A percentile compares a stretch with the other conserved stretches of the same genome.
These are phyloP conservation scores for Aspergillus affinis DNA, from an alignment of 495 filamentous ascomycete species.

Conservation along the genomic window DNA sequence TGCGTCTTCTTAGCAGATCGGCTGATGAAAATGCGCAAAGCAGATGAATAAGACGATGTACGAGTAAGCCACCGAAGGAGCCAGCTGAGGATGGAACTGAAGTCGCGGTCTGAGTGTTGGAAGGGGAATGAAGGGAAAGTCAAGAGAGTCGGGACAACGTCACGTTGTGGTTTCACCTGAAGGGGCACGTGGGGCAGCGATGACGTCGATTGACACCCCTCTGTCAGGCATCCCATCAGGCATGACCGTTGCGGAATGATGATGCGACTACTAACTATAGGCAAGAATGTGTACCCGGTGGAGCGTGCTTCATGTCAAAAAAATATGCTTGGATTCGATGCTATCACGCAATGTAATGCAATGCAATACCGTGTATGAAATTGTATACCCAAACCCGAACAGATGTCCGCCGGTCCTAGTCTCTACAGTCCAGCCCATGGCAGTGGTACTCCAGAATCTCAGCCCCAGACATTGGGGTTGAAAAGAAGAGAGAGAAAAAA, in stretches of 20 bases:
- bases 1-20: neutral
- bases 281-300: too few relatives aligned
- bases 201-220: constrained; percentile 21
- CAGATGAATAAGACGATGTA: neutral
- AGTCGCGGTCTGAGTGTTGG: neutral
- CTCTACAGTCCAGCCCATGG: constrained; percentile 12
- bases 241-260: neutral
- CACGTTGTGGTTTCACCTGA: constrained; percentile 18
- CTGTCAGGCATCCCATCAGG: neutral
- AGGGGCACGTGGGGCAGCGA: constrained; percentile 31
- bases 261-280: too few relatives aligned
- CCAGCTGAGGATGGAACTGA: neutral
- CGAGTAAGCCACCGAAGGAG: neutral
- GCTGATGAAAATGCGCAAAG: neutral
- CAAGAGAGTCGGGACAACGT: constrained; percentile 4
- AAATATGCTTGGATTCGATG: neutral
- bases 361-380: neutral
- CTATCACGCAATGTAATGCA: constrained; percentile 2
- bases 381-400: neutral
- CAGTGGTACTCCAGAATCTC: constrained; percentile 5
- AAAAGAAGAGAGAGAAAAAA: neutral
- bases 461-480: neutral
- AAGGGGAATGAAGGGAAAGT: constrained; percentile 4
- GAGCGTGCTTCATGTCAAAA: neutral
- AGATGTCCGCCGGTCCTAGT: neutral